Evolutionary conservation across 2,329 filamentous ascomycete genomes (phyloP).

Genomic region (Madurella mycetomatis): DNA sequence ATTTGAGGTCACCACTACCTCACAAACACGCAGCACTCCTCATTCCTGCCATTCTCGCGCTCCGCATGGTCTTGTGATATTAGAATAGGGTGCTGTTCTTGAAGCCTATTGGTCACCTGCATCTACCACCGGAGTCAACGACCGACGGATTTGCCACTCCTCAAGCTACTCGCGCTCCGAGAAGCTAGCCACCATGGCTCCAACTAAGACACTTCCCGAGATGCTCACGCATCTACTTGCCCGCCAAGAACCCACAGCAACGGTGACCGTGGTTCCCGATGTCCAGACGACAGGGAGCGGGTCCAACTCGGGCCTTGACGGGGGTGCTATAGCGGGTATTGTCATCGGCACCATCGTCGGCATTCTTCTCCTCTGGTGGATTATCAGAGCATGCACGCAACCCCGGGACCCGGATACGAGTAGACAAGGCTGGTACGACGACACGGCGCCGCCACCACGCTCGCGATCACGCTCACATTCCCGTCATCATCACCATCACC

Average conservation of each 20-base stretch:
- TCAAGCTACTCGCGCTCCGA: background rate
- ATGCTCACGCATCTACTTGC: conserved; percentile 1
- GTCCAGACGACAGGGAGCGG: background rate
- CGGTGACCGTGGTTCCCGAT: conserved; percentile 14
- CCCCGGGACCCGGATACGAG: conserved; percentile 8
- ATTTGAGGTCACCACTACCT: too few relatives aligned
- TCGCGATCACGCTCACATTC: conserved; percentile 10
- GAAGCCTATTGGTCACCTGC: too few relatives aligned
- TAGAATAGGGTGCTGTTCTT: too few relatives aligned
- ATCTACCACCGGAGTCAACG: background rate
- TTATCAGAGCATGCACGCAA: conserved; percentile 11
- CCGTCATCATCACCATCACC: background rate
- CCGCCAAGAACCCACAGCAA: conserved; percentile 17
- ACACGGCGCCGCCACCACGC: conserved; percentile 6
- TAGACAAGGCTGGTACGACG: conserved; percentile 24
- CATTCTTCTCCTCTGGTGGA: conserved; percentile 23
- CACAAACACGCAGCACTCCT: too few relatives aligned
- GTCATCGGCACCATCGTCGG: conserved; percentile 24
- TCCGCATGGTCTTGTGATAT: too few relatives aligned
- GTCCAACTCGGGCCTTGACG: conserved; percentile 7
- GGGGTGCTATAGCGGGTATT: conserved; percentile 25
- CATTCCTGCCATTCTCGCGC: too few relatives aligned
- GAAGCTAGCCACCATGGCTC: conserved; percentile 1
- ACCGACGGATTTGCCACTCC: background rate
- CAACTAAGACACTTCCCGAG: conserved; percentile 8